Base-by-base conservation (phyloP, 2,329 filamentous ascomycete species). In the Venturia pyrina region DNA sequence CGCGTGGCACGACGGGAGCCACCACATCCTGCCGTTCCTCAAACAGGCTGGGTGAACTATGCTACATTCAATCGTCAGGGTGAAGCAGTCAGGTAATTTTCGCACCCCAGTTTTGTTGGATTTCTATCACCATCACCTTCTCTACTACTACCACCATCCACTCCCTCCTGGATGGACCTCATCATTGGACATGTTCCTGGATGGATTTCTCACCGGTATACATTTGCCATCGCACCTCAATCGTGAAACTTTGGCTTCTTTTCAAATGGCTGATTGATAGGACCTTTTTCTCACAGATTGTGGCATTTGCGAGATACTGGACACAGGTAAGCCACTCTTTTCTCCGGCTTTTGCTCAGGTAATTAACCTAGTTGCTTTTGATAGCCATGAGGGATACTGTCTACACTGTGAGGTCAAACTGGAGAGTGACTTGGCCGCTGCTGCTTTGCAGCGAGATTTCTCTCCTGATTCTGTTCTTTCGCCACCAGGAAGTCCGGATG, bases 31-130 rank as follows among this genome's bases (percentile, higher is more conserved):
- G 53, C 32, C 32, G 53, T 59, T 59, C 53, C 53, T 59, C 53
- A 15, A 13, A 40, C 53, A 8, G 53, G 53, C 15, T 59, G 53
- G 53, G 53, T 59, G 53, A n/a, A 7, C 6, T 59, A 34, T 59
- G 32, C 53, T n/a, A 37, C 32, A 10, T 17, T 59, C 28, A 59
- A 59, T 21, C 28, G 53, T 32, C 53, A 59, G 32, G 53, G 53
- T 34, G 53, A 59, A 59, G 53, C 53, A 34, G 53, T 59, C 17
- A 59, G 53, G 53, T 59, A 59, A 59, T 37, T 13, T 59, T 59
- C 21, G 32, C 32, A 37, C 19, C 28, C 32, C 53, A 59, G 53
- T 59, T 59, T 37, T 59, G 28, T 11, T n/a, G 53, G 53, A 59
- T n/a, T 37, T 37, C 2, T 59, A 11, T n/a, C 53, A n/a, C 17